Percentiles rank a stretch among this genome's conserved stretches.
Conservation (phyloP, 2,329 filamentous ascomycete genomes). For the Amauroascus verrucosus region DNA sequence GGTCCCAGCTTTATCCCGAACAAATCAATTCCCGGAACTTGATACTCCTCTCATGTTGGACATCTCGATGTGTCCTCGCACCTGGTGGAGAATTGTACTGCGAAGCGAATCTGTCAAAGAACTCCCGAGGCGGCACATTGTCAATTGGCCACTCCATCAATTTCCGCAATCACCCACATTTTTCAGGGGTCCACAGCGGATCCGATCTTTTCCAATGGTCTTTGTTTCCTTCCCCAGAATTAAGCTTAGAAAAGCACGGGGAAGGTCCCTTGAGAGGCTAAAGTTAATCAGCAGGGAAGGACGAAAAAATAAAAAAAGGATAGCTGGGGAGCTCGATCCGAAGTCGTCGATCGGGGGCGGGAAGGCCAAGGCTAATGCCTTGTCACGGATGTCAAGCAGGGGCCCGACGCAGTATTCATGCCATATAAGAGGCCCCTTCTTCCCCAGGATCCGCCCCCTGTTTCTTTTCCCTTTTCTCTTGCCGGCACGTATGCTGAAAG, state of each 20-base stretch:
- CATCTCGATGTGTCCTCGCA: neutral
- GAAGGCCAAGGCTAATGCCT: neutral
- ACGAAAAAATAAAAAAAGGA: neutral
- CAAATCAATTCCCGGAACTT: too few species aligned
- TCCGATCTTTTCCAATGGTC: neutral
- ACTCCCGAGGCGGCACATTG: neutral
- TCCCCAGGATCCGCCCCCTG: neutral
- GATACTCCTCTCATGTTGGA: too few species aligned
- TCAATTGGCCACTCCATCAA: neutral
- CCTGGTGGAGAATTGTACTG: neutral
- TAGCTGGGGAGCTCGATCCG: neutral
- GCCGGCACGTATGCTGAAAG: neutral
- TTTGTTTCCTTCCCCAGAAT: conserved; percentile 1
- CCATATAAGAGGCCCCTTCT: neutral
- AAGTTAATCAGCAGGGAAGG: neutral
- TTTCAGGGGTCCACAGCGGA: neutral
- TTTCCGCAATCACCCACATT: neutral
- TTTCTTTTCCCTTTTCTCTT: neutral
- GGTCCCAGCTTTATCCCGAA: too few species aligned
- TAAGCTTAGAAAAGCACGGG: neutral
- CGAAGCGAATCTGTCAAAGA: neutral
- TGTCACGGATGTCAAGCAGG: neutral
- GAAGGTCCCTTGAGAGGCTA: neutral
- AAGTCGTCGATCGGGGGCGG: neutral
- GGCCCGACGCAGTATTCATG: neutral